Base-by-base conservation (phyloP, 352 stramenopile species). In the Phytophthora citricola region DNA sequence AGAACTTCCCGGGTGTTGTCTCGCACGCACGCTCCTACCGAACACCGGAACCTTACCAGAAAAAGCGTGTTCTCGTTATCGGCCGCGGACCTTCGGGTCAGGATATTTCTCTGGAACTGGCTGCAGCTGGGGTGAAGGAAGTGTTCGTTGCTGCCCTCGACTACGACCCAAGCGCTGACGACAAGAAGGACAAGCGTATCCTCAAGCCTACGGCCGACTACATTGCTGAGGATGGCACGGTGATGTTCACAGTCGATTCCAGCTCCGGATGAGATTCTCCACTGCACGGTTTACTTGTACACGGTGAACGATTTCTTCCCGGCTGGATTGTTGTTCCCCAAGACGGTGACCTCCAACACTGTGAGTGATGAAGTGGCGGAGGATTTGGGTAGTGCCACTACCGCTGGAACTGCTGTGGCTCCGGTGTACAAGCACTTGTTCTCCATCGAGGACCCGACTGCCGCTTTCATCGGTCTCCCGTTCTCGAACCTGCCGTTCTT, bases 401-500 rank as follows among this genome's bases (percentile, higher is more conserved):
- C 31, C 5, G 57, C 52, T 34, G 58, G 71, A 12, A 61, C 67
- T 8, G 73, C 60, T n/a, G 67, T 92, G n/a, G 81, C 84, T 11
- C 84, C 84, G 4, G 60, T 89, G 32, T 90, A 89, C 69, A 86
- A 85, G 50, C 78, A 90, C 17, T 12, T 92, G 15, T 81, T 92
- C 57, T 74, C 79, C 34, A 89, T 91, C 32, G 78, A 90, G 48
- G 81, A 91, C 36, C 73, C 84, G 1, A 79, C 85, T 64, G 45
- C 89, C 8, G 84, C 71, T 26, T 91, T 92, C 53, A 73, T 92
- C 17, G 84, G 84, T 12, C 47, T 92, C 9, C 79, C 76, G 4
- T 90, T 90, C 56, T 81, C 76, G 58, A 90, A 90, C 40, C 60
- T 92, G 31, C 84, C 81, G 39, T 92, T 92, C 57, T 51, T 83